Conservation (phyloP, 257 asterid species). For the Paulownia fortunei region DNA sequence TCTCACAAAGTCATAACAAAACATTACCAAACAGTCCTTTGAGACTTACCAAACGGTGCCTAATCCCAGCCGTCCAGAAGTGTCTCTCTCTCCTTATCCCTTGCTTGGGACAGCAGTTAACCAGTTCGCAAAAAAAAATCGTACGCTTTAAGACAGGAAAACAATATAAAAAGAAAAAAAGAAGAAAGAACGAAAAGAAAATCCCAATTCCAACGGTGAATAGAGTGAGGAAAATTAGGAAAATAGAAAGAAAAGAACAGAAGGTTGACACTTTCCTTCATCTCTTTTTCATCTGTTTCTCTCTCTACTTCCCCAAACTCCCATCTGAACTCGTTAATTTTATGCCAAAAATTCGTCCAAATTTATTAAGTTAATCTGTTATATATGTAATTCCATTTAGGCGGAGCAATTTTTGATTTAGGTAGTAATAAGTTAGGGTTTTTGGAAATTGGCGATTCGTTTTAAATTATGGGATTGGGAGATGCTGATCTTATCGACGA, state of each 20-base stretch:
- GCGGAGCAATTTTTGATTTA: neutral
- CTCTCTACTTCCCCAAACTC: neutral
- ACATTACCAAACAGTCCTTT: neutral
- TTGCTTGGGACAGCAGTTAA: slow-evolving; percentile 35
- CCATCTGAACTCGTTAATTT: neutral
- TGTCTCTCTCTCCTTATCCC: slow-evolving; percentile 27
- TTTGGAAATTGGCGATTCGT: slow-evolving; percentile 22
- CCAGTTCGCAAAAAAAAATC: slow-evolving; percentile 9
- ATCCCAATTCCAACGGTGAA: slow-evolving; percentile 20
- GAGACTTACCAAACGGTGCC: neutral
- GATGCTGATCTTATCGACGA: slow-evolving; percentile 68
- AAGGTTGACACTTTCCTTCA: slow-evolving; percentile 5
- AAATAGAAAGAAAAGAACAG: neutral
- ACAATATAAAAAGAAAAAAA: neutral
- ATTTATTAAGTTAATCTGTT: neutral
- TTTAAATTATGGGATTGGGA: slow-evolving; percentile 73
- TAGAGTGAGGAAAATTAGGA: slow-evolving; percentile 13
- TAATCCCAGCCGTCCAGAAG: neutral
- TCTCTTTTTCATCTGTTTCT: neutral
- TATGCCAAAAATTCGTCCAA: neutral
- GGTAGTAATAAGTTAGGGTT: slow-evolving; percentile 25
- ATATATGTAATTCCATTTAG: neutral
- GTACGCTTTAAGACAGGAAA: neutral
- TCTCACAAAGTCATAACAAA: too few species aligned
- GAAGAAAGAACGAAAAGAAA: neutral